Base-by-base conservation (phyloP, 2,329 filamentous ascomycete genomes). In the Zalaria sp. region DNA sequence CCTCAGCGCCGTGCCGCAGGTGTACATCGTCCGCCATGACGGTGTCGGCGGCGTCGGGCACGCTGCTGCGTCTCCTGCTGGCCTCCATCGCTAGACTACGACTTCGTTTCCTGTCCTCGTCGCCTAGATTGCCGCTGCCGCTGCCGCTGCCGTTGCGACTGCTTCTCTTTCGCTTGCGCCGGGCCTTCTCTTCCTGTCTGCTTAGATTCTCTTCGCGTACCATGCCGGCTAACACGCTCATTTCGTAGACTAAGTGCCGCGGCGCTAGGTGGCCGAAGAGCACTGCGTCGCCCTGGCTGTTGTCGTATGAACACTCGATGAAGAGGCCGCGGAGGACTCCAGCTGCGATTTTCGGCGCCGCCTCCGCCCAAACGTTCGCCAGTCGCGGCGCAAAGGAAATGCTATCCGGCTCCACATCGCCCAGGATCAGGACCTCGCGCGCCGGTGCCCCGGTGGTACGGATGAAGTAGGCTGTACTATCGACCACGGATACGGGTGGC, bases 391-490 rank as follows among this genome's bases (percentile, higher is more conserved):
- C 81, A 2, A 89, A 62, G 0, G 86, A 93, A 26, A 96, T 63
- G 5, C 78, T 81, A 60, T 98, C 91, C 1, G 91, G 87, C 56
- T 98, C 91, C 32, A 96, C 84, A 50, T 98, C 91, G 11, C 91
- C 91, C 57, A 95, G 96, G 38, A 98, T 83, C 45, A 98, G 74
- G 3, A 96, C 75, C 61, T 98, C 89, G 28, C 73, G 73, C 1
- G 75, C 73, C 0, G 77, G 82, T 5, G 54, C 51, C 18, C 18
- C 18, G 26, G 46, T 46, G 32, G 58, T 54, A 32, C 85, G 82
- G 49, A 98, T 83, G 60, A 98, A 96, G 61, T 88, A 96, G 0
- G 86, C 89, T 11, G 87, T 91, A 48, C 85, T 93, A 57, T 95
- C 86, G 46, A 85, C 81, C 1, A 87, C 82, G 51, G 81, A 87